A percentile compares a stretch with the other conserved stretches of the same genome.
Evolutionary conservation across 2,329 filamentous ascomycete species (phyloP).

Genomic region (Claviceps arundinis): DNA sequence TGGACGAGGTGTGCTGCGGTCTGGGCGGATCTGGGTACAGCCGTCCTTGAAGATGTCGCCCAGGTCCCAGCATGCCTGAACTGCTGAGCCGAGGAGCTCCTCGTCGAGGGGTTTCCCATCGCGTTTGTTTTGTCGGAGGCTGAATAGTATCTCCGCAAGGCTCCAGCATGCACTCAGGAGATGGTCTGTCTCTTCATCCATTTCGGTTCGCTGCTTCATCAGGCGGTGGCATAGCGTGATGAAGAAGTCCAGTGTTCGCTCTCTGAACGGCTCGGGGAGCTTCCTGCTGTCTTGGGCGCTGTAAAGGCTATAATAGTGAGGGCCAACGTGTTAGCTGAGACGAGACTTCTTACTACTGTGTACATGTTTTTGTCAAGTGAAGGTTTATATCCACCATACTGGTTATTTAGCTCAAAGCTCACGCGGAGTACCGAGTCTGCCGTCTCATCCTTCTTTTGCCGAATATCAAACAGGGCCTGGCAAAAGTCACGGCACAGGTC

Average conservation of each 20-base stretch:
- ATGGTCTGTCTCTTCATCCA: constrained; percentile 71
- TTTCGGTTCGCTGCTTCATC: constrained; percentile 82
- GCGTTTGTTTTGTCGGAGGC: constrained; percentile 65
- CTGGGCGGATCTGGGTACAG: constrained; percentile 79
- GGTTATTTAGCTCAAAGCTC: constrained; percentile 90
- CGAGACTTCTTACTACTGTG: background rate
- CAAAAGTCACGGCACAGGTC: constrained; percentile 83
- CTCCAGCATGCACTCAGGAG: constrained; percentile 80
- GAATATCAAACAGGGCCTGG: constrained; percentile 77
- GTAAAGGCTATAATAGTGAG: constrained; percentile 45
- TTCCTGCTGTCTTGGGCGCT: constrained; percentile 72
- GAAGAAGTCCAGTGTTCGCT: constrained; percentile 87
- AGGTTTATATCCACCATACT: constrained; percentile 32
- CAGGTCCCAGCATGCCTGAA: constrained; percentile 89
- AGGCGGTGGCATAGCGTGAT: constrained; percentile 84
- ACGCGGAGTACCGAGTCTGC: constrained; percentile 80
- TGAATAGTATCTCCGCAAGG: constrained; percentile 86
- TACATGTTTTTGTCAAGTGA: background rate
- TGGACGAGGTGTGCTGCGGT: constrained; percentile 72
- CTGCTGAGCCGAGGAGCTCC: constrained; percentile 72
- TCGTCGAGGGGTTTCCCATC: constrained; percentile 64
- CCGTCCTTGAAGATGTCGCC: constrained; percentile 88
- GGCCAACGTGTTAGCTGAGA: background rate
- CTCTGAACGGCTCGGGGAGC: constrained; percentile 74
- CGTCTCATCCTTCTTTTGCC: constrained; percentile 62